These are phyloP conservation scores for Ophiostoma pallidulum DNA, from an alignment of 2,329 filamentous ascomycete genomes.

Conservation along the genomic window DNA sequence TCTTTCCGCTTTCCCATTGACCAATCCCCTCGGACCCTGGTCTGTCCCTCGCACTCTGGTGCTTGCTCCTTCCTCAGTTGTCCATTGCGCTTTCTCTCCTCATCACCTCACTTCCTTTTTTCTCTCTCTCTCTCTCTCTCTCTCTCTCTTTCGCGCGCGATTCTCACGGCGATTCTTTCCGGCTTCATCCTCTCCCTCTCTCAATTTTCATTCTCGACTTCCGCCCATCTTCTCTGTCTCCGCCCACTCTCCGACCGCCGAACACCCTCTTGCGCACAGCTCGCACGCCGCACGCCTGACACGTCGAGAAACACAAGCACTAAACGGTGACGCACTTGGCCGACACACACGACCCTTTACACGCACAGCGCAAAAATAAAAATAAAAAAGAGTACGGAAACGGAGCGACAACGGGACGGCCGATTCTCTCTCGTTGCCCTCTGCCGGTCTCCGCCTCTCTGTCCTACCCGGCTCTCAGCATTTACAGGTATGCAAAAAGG, in stretches of 20 bases:
- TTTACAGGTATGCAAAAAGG: too few species aligned
- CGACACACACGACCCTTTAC: background rate
- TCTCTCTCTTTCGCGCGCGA: too few species aligned
- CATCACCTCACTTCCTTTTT: background rate
- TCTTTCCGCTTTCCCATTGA: conserved; percentile 3
- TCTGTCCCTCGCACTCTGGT: background rate
- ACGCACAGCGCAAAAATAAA: background rate
- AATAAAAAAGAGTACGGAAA: too few species aligned
- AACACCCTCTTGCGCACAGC: conserved; percentile 1
- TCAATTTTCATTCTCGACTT: background rate
- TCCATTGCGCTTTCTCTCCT: background rate
- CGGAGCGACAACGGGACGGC: background rate
- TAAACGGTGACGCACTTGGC: background rate
- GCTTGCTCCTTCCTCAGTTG: conserved; percentile 2
- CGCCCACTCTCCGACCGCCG: background rate
- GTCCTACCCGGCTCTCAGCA: too few species aligned
- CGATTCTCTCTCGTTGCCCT: background rate
- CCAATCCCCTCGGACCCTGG: conserved; percentile 7
- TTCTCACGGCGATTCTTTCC: background rate
- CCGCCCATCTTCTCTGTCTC: background rate
- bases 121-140: background rate
- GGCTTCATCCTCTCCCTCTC: background rate
- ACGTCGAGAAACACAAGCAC: background rate
- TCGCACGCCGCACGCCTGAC: background rate
- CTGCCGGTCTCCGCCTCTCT: background rate